Evolutionary conservation across 1,284 basidiomycete genomes (phyloP), one percentile per base, ranked within the genome.

Genomic region (Trametes versicolor): DNA sequence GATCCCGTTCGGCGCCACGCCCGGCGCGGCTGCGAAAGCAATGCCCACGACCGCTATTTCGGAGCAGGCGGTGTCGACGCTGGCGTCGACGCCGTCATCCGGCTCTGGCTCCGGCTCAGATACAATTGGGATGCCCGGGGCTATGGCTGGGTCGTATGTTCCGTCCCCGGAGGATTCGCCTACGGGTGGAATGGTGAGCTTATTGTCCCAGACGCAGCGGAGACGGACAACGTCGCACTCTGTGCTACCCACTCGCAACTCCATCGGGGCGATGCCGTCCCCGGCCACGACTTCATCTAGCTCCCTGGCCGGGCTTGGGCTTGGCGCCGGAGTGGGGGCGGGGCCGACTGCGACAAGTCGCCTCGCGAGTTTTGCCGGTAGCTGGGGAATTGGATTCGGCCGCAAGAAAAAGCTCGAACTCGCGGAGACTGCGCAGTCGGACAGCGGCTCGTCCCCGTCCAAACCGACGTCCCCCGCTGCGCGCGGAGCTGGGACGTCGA

Each of bases 11-110:
- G 87, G 84, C 43, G 81, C 79, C 43, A 78, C 81, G 4, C 75
- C 81, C 4, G 77, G 80, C 3, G 75, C 81, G 34, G 60, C 58
- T 47, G 72, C 78, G 15, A 93, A 93, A 74, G 89, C 88, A 0
- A 83, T 83, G 29, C 82, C 90, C 7, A 92, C 91, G 9, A 92
- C 85, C 1, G 91, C 91, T 5, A 71, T 93, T 32, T 82, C 87
- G 6, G 90, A 89, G 47, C 82, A 83, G 54, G 76, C 79, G 23
- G 62, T 83, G 43, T 72, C 85, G 21, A 73, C 79, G 4, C 55
- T 70, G n/a, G 62, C 63, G 21, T 66, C 68, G 10, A 65, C 68
- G 27, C 65, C 67, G 2, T 66, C 68, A 9, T 66, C 61, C 8
- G 62, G 62, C 15, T 66, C 61, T 3, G 62, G 62, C 6, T 65